Percentiles rank a stretch among this genome's conserved stretches.
Evolutionary conservation across 1,284 basidiomycete genomes (phyloP).

Genomic region (Cryptococcus deneoformans): DNA sequence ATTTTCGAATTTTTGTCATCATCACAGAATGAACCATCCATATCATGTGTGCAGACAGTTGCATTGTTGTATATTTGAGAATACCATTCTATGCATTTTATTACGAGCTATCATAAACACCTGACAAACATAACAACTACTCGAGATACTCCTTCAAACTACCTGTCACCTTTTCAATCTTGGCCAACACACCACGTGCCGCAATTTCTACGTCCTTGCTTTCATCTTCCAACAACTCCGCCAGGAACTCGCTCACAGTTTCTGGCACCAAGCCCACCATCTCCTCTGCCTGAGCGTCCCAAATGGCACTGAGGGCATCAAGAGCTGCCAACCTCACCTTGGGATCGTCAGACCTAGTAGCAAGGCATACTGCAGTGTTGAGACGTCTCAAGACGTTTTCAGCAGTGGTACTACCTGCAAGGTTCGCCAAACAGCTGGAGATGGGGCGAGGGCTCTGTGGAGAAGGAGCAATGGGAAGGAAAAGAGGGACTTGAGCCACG

Average conservation of each 20-base stretch:
- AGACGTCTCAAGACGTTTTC: constrained; percentile 67
- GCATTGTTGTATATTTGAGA: background rate
- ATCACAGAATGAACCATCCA: too few relatives aligned
- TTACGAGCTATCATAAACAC: background rate
- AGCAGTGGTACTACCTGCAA: constrained; percentile 58
- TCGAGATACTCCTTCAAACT: constrained; percentile 49
- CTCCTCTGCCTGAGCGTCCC: constrained; percentile 64
- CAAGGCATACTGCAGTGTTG: constrained; percentile 81
- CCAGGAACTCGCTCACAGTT: constrained; percentile 53
- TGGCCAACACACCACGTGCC: constrained; percentile 48
- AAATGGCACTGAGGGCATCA: constrained; percentile 65
- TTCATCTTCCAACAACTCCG: constrained; percentile 54
- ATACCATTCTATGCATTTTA: background rate
- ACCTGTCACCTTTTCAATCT: constrained; percentile 51
- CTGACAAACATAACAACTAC: constrained; percentile 12
- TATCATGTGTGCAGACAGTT: background rate
- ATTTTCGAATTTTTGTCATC: background rate
- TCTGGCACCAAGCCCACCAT: constrained; percentile 55
- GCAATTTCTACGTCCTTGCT: constrained; percentile 48
- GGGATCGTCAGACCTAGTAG: constrained; percentile 75
- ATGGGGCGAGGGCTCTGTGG: constrained; percentile 25
- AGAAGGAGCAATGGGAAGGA: constrained; percentile 18
- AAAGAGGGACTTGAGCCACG: constrained; percentile 64
- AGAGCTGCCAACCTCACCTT: constrained; percentile 68
- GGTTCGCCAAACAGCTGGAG: constrained; percentile 56